phyloP scores from a whole-genome alignment of 805 yeast species.

The Hanseniaspora hatyaiensis region DNA sequence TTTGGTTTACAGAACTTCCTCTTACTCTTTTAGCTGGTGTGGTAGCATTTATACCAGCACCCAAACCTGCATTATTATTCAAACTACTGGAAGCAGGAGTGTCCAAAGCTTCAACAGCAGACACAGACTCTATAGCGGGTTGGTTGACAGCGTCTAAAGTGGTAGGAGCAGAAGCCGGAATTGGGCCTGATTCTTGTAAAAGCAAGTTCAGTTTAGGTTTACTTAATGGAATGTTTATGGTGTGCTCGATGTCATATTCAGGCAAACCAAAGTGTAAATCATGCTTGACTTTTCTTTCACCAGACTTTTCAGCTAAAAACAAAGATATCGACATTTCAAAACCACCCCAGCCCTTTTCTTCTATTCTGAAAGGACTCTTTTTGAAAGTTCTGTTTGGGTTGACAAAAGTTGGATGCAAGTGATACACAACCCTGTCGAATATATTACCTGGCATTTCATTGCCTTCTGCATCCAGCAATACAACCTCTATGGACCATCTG shows the following conservation, averaged over 20 bases:
- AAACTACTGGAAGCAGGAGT: constrained; percentile 29
- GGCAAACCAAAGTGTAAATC: constrained; percentile 79
- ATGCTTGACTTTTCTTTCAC: constrained; percentile 76
- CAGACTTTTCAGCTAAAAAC: constrained; percentile 70
- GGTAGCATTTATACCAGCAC: too few species aligned
- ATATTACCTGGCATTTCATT: constrained; percentile 73
- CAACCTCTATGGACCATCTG: constrained; percentile 75
- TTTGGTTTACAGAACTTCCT: not conserved
- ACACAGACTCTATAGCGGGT: constrained; percentile 24
- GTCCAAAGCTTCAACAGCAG: constrained; percentile 18
- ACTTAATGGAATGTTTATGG: constrained; percentile 59
- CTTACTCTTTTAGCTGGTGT: constrained; percentile 30
- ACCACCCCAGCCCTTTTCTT: constrained; percentile 98
- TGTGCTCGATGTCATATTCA: constrained; percentile 66
- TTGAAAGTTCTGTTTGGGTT: constrained; percentile 76
- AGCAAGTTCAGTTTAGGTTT: constrained; percentile 62
- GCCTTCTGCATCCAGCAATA: constrained; percentile 66
- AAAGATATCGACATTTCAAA: constrained; percentile 76
- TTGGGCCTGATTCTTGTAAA: constrained; percentile 70
- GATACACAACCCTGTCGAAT: constrained; percentile 85
- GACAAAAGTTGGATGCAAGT: constrained; percentile 86
- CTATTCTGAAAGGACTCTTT: constrained; percentile 73
- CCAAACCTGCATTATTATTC: constrained; percentile 29
- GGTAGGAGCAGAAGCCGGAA: constrained; percentile 25
- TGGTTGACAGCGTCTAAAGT: constrained; percentile 22